Percentiles rank a stretch among this genome's conserved stretches.
Conservation (phyloP, 192 early-diverging fungal species). For the Pecoramyces ruminantium region DNA sequence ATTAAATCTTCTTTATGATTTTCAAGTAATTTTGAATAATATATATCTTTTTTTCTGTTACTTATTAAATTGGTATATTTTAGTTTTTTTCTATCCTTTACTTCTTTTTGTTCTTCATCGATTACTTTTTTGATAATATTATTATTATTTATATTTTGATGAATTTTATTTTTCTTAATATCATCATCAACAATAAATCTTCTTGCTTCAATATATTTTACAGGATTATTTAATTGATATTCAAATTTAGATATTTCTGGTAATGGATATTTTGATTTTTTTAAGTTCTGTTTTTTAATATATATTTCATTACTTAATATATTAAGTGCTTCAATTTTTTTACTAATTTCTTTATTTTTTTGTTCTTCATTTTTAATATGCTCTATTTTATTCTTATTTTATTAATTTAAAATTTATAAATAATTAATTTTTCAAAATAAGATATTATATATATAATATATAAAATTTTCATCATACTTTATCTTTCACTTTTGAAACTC, state of each 20-base stretch:
- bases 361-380: not conserved
- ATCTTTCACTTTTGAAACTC: not conserved
- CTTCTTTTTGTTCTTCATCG: not conserved
- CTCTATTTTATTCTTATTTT: not conserved
- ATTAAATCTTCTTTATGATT: not conserved
- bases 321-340: not conserved
- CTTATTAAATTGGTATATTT: not conserved
- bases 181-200: not conserved
- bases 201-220: not conserved
- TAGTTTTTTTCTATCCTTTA: not conserved
- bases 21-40: not conserved
- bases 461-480: too few species aligned
- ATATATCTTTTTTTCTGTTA: not conserved
- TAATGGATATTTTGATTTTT: not conserved
- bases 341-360: not conserved
- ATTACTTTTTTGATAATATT: not conserved
- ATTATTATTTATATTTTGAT: not conserved
- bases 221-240: not conserved
- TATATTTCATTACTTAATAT: not conserved
- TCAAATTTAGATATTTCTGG: not conserved
- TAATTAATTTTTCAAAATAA: too few species aligned
- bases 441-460: too few species aligned
- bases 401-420: too few species aligned
- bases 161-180: not conserved
- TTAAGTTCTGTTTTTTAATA: not conserved